Evolutionary conservation across 2,329 filamentous ascomycete genomes (phyloP).

Genomic region (Stromatinia cepivora): DNA sequence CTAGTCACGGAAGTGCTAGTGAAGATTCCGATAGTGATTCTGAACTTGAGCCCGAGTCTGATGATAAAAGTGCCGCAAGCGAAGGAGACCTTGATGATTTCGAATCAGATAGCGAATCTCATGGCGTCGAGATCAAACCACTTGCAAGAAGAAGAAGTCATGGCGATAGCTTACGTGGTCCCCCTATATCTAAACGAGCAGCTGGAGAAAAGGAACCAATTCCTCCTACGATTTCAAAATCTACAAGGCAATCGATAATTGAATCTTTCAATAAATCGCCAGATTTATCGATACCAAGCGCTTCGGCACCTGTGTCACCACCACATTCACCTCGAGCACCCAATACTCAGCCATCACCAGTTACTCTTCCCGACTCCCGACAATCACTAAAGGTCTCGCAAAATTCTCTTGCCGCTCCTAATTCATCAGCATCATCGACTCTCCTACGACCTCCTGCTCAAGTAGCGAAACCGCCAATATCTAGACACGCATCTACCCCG

Average conservation of each 20-base stretch:
- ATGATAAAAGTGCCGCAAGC: slow-evolving; percentile 46
- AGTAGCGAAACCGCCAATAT: slow-evolving; percentile 47
- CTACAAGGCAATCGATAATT: slow-evolving; percentile 21
- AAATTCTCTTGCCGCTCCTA: slow-evolving; percentile 67
- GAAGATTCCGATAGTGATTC: slow-evolving; percentile 45
- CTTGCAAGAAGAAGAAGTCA: slow-evolving; percentile 45
- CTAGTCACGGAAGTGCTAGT: slow-evolving; percentile 49
- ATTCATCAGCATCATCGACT: not conserved
- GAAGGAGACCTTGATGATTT: slow-evolving; percentile 46
- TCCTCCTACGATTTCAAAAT: slow-evolving; percentile 30
- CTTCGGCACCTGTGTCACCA: slow-evolving; percentile 18
- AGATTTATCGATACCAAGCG: not conserved
- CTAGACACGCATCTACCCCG: slow-evolving; percentile 41
- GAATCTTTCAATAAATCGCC: not conserved
- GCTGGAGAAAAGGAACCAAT: slow-evolving; percentile 37
- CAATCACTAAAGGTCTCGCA: slow-evolving; percentile 66
- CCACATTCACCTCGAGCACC: slow-evolving; percentile 19
- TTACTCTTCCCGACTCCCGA: slow-evolving; percentile 28
- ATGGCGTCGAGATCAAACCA: slow-evolving; percentile 23
- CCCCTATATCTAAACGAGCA: slow-evolving; percentile 40
- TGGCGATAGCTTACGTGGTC: slow-evolving; percentile 43
- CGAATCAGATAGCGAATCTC: slow-evolving; percentile 37
- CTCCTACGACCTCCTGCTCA: slow-evolving; percentile 53
- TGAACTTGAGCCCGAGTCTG: slow-evolving; percentile 41
- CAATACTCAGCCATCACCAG: slow-evolving; percentile 24